These are phyloP conservation scores for Fusarium luffae DNA, from an alignment of 2,329 filamentous ascomycete genomes.

Conservation along the genomic window DNA sequence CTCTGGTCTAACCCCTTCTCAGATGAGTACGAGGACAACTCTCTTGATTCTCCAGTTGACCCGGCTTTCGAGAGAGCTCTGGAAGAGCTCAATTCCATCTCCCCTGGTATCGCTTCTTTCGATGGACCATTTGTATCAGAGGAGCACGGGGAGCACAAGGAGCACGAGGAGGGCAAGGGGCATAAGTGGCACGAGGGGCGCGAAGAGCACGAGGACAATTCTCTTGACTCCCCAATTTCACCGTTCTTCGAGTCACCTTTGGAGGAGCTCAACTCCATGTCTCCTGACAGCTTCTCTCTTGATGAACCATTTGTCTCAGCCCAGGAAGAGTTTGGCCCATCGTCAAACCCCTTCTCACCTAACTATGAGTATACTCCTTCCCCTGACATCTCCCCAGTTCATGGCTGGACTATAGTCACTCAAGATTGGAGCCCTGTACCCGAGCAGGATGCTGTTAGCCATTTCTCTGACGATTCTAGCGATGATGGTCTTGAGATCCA, in stretches of 20 bases:
- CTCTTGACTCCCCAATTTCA: not conserved
- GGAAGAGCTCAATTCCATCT: not conserved
- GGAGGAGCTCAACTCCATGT: not conserved
- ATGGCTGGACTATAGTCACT: too few relatives aligned
- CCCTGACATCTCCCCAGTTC: not conserved
- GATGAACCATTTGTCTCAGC: not conserved
- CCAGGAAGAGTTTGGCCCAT: not conserved
- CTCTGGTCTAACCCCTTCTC: not conserved
- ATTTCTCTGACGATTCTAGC: not conserved
- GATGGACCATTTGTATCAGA: not conserved
- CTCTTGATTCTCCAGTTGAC: not conserved
- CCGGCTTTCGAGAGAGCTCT: not conserved
- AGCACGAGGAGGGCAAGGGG: too few relatives aligned
- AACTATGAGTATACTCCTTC: not conserved
- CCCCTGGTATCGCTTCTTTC: not conserved
- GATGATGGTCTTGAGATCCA: not conserved
- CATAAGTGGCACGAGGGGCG: too few relatives aligned
- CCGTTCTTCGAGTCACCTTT: not conserved
- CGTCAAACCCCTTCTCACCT: not conserved
- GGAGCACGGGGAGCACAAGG: too few relatives aligned
- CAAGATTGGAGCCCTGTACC: not conserved
- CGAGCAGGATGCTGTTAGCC: not conserved
- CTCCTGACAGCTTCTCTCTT: not conserved
- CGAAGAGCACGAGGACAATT: not conserved
- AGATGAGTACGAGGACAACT: not conserved